Percentiles rank a stretch among this genome's conserved stretches.
phyloP scores from a whole-genome alignment of 2,329 filamentous ascomycete genomes.

The Colletotrichum sp. region DNA sequence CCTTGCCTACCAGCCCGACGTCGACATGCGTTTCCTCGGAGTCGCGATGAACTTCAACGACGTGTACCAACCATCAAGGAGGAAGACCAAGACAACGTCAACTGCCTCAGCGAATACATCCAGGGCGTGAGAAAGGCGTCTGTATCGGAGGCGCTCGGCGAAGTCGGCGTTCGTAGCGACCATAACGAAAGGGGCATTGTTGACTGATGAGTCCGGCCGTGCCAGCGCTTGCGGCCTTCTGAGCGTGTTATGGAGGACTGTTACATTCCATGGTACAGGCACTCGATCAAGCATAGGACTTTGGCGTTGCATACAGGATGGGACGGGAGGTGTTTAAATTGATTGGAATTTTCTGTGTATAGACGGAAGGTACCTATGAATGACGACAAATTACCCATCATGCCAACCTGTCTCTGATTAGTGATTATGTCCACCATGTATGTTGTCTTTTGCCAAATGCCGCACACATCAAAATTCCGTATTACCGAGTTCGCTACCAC shows the following conservation, averaged over 20 bases:
- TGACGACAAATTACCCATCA: background rate
- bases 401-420: background rate
- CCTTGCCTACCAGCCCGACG: constrained; percentile 89
- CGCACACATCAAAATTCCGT: background rate
- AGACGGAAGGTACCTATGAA: background rate
- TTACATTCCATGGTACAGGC: background rate
- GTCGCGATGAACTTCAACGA: constrained; percentile 99
- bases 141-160: background rate
- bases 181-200: background rate
- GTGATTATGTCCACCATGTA: background rate
- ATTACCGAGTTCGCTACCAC: background rate
- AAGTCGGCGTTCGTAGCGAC: background rate
- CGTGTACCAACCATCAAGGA: constrained; percentile 80
- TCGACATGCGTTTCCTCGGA: constrained; percentile 93
- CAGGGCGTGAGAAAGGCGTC: background rate
- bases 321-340: background rate
- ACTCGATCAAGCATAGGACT: background rate
- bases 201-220: background rate
- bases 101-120: constrained; percentile 16
- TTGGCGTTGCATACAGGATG: background rate
- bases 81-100: constrained; percentile 55
- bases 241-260: background rate
- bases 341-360: background rate
- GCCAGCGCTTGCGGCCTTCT: background rate
- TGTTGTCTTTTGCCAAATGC: background rate